A percentile compares a stretch with the other conserved stretches of the same genome.
Conservation (phyloP, 805 yeast species). For the Nakazawaea pomicola region DNA sequence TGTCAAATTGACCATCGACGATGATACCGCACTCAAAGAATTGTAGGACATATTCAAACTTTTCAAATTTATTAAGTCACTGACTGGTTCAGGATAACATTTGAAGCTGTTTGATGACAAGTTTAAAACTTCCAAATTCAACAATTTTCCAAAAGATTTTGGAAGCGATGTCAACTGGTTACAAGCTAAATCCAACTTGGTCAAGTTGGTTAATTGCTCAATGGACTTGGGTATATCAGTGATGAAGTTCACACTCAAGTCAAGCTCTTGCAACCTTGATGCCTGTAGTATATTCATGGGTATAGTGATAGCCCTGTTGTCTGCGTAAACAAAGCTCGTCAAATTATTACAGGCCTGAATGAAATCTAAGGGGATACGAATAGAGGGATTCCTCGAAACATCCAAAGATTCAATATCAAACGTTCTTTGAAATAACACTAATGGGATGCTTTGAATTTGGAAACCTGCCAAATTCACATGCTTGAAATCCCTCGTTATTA, state of each 20-base stretch:
- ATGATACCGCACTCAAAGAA: slow-evolving; percentile 57
- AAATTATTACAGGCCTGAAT: slow-evolving; percentile 75
- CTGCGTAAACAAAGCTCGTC: slow-evolving; percentile 59
- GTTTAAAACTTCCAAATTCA: slow-evolving; percentile 55
- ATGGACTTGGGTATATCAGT: slow-evolving; percentile 55
- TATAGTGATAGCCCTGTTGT: slow-evolving; percentile 67
- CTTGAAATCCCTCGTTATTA: slow-evolving; percentile 58
- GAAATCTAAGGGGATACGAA: slow-evolving; percentile 78
- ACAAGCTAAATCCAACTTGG: slow-evolving; percentile 64
- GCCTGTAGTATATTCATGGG: slow-evolving; percentile 74
- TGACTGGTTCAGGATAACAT: slow-evolving; percentile 59
- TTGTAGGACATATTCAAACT: slow-evolving; percentile 83
- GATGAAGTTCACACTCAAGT: slow-evolving; percentile 75
- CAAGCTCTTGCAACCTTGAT: slow-evolving; percentile 56
- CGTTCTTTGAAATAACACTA: slow-evolving; percentile 73
- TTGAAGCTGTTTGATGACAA: slow-evolving; percentile 74
- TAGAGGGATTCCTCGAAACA: slow-evolving; percentile 82
- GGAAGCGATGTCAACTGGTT: slow-evolving; percentile 68
- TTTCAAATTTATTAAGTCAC: slow-evolving; percentile 49
- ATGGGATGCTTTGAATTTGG: slow-evolving; percentile 80
- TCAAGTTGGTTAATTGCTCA: slow-evolving; percentile 46
- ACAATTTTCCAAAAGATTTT: slow-evolving; percentile 48
- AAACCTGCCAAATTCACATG: slow-evolving; percentile 69
- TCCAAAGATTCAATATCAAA: slow-evolving; percentile 77
- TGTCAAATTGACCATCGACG: slow-evolving; percentile 49